A percentile compares a stretch with the other conserved stretches of the same genome.
phyloP scores from a whole-genome alignment of 1,139 yeast genomes.

The Debaryomycetaceae sp. region DNA sequence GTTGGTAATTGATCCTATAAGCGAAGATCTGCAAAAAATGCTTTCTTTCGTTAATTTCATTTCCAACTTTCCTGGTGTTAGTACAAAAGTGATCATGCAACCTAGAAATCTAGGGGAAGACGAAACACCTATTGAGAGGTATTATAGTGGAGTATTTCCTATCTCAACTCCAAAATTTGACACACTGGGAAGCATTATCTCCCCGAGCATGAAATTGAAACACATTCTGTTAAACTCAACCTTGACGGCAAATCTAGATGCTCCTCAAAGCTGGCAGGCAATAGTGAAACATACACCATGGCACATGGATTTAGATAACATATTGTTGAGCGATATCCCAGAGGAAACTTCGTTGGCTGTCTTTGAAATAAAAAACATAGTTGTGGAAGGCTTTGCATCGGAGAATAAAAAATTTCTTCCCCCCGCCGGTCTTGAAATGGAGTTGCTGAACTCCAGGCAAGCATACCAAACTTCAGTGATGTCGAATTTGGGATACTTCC shows the following conservation, averaged over 20 bases:
- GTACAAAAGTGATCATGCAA: conserved; percentile 53
- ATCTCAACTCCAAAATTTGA: conserved; percentile 37
- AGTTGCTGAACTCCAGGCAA: conserved; percentile 42
- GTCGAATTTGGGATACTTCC: conserved; percentile 75
- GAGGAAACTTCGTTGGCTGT: conserved; percentile 16
- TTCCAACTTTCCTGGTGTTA: conserved; percentile 39
- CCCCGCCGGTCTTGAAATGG: conserved; percentile 54
- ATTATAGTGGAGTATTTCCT: conserved; percentile 51
- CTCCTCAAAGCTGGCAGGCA: conserved; percentile 66
- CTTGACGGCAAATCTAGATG: conserved; percentile 57
- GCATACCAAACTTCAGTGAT: conserved; percentile 37
- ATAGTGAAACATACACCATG: conserved; percentile 40
- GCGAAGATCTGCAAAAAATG: conserved; percentile 63
- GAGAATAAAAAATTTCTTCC: conserved; percentile 32
- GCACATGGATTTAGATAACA: conserved; percentile 58
- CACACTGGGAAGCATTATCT: conserved; percentile 26
- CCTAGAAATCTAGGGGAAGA: conserved; percentile 40
- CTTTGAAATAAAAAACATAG: conserved; percentile 40
- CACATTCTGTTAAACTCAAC: conserved; percentile 47
- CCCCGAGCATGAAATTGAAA: conserved; percentile 9
- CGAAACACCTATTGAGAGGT: conserved; percentile 49
- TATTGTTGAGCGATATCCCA: conserved; percentile 40
- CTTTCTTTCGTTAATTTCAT: conserved; percentile 49
- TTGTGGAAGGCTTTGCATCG: conserved; percentile 71
- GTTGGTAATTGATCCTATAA: conserved; percentile 68